Percentiles rank a stretch among this genome's conserved stretches.
phyloP scores from a whole-genome alignment of 331 rosid genomes.

The Dryas integrifolia region DNA sequence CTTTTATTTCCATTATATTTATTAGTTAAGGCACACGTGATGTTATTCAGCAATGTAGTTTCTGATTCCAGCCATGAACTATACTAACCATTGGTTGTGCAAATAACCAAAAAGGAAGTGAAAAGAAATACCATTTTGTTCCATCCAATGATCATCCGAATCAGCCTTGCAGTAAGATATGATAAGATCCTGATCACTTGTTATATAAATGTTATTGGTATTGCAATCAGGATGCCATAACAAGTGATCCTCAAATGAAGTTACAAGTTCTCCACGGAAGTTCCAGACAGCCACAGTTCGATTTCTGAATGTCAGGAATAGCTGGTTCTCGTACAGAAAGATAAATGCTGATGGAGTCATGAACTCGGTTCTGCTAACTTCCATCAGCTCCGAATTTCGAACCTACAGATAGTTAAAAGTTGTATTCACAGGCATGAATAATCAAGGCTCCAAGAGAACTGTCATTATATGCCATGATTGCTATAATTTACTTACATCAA shows the following conservation, averaged over 20 bases:
- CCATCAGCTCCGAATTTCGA: slow-evolving; percentile 72
- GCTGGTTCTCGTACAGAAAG: slow-evolving; percentile 84
- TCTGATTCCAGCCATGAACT: not conserved
- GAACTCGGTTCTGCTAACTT: slow-evolving; percentile 80
- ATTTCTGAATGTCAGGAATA: slow-evolving; percentile 77
- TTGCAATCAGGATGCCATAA: slow-evolving; percentile 97
- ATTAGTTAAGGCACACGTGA: not conserved
- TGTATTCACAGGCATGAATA: not conserved
- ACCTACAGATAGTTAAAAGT: slow-evolving; percentile 48
- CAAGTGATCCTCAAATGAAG: slow-evolving; percentile 88
- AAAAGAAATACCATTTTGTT: slow-evolving; percentile 65
- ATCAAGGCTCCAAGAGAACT: slow-evolving; percentile 6
- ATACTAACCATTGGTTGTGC: not conserved
- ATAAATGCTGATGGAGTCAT: slow-evolving; percentile 95
- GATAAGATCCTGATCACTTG: slow-evolving; percentile 93
- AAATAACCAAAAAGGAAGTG: not conserved
- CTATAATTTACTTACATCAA: slow-evolving; percentile 59
- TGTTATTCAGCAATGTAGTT: not conserved
- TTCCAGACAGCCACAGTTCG: slow-evolving; percentile 93
- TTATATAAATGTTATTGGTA: slow-evolving; percentile 81
- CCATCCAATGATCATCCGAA: slow-evolving; percentile 69
- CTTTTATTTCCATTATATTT: not conserved
- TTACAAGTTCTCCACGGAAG: slow-evolving; percentile 93
- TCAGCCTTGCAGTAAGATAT: slow-evolving; percentile 95
- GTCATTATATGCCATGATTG: not conserved